Evolutionary conservation across 106 monocot genomes (phyloP).

Genomic region (Apostasia ramifera): DNA sequence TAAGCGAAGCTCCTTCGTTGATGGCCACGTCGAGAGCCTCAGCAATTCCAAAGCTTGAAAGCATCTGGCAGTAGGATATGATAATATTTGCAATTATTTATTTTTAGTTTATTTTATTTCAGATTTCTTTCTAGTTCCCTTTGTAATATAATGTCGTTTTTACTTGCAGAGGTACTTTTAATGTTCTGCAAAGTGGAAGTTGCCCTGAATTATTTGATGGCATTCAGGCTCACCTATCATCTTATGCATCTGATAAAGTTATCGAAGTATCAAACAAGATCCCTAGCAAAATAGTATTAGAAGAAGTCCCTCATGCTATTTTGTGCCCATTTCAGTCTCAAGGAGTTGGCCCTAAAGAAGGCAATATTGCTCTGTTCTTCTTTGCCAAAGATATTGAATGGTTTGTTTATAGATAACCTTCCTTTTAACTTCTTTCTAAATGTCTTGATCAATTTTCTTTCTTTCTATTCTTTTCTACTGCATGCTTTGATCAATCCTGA

Average conservation of each 20-base stretch:
- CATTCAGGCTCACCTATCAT: slow-evolving; percentile 84
- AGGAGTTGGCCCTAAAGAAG: slow-evolving; percentile 41
- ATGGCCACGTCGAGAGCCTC: slow-evolving; percentile 11
- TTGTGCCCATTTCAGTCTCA: slow-evolving; percentile 60
- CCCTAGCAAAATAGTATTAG: slow-evolving; percentile 51
- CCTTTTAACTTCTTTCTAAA: background rate
- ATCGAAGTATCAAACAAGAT: slow-evolving; percentile 42
- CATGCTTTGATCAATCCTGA: background rate
- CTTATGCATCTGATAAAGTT: slow-evolving; percentile 57
- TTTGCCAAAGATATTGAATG: slow-evolving; percentile 77
- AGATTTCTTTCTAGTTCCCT: background rate
- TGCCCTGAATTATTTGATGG: slow-evolving; percentile 39
- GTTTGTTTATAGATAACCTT: slow-evolving; percentile 20
- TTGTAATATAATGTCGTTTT: background rate
- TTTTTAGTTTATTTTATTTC: background rate
- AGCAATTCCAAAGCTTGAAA: slow-evolving; percentile 46
- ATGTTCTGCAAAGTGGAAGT: slow-evolving; percentile 42
- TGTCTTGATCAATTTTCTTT: background rate
- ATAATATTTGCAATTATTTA: background rate
- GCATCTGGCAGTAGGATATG: slow-evolving; percentile 72
- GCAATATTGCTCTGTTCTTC: slow-evolving; percentile 86
- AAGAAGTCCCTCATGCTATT: slow-evolving; percentile 51
- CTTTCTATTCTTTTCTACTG: background rate
- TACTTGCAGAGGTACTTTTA: slow-evolving; percentile 68
- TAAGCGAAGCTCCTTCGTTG: slow-evolving; percentile 8